Evolutionary conservation across 1,284 basidiomycete species (phyloP), one percentile per base, ranked within the genome.

Genomic region (Trametes pubescens): DNA sequence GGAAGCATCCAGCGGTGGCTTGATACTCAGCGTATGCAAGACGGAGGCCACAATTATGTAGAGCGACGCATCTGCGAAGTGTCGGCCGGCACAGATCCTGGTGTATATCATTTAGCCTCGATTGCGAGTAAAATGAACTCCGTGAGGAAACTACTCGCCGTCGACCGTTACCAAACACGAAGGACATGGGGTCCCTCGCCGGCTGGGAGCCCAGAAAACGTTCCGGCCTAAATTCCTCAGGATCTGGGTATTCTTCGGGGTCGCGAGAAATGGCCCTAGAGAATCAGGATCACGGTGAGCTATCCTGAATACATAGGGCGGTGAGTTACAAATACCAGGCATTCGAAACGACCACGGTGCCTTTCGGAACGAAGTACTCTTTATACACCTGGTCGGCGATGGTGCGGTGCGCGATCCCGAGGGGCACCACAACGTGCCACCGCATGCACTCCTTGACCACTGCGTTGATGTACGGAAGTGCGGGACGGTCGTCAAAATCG

Each of bases 391-490:
- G 63, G 22, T 71, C 68, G 8, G 53, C 55, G 9, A 48, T 59
- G 11, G 61, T 62, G 0, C 59, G 29, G 38, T 70, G 69, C 18
- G 65, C 61, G 4, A 66, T 34, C 0, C 61, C 67, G 7, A 69
- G 51, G 1, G 68, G 57, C 2, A 57, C 51, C 4, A 65, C 64
- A 37, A 59, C 58, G n/a, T 67, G 64, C 67, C 71, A 73, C 1
- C 75, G 69, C 52, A 70, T 59, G 11, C 69, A 67, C 53, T 76
- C 75, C 47, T 69, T 72, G 47, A 72, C 61, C 6, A 76, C 32
- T 5, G 74, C 75, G 43, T 73, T 69, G 47, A 75, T 52, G 61
- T 74, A 76, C 3, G 73, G 73, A 2, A 76, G 67, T 1, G 51
- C 52, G 0, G 58, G 44, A 2, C 71, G 66, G 53, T 76, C 75